Conservation (phyloP, 1,284 basidiomycete species). For the Singerocomus inundabilis region DNA sequence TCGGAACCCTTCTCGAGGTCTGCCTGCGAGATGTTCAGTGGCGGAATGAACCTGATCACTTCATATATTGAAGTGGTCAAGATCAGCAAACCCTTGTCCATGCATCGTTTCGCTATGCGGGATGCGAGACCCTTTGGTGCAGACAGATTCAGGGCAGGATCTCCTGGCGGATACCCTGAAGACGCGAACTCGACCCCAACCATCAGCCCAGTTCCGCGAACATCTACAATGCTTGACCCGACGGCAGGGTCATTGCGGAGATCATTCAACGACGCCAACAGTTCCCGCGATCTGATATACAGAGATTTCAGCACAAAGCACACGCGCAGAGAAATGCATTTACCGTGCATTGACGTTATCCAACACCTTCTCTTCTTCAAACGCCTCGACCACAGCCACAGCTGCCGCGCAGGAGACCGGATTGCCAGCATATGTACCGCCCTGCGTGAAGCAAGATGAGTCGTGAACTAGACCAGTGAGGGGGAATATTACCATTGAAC, state of each 20-base stretch:
- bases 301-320: slow-evolving; percentile 3
- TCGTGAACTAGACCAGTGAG: neutral
- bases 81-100: slow-evolving; percentile 81
- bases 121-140: slow-evolving; percentile 68
- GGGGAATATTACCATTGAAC: slow-evolving; percentile 61
- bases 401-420: slow-evolving; percentile 88
- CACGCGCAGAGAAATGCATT: slow-evolving; percentile 10
- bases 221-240: slow-evolving; percentile 62
- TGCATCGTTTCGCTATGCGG: slow-evolving; percentile 77
- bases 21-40: slow-evolving; percentile 61
- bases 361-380: slow-evolving; percentile 75
- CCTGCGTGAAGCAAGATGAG: slow-evolving; percentile 41
- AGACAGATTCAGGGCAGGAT: slow-evolving; percentile 40
- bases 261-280: slow-evolving; percentile 60
- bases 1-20: slow-evolving; percentile 59
- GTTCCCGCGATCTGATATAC: slow-evolving; percentile 63
- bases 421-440: slow-evolving; percentile 90
- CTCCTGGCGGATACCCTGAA: slow-evolving; percentile 46
- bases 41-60: slow-evolving; percentile 77
- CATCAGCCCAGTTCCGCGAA: slow-evolving; percentile 81
- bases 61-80: slow-evolving; percentile 80
- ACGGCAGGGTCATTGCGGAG: slow-evolving; percentile 55
- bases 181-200: slow-evolving; percentile 78
- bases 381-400: slow-evolving; percentile 74
- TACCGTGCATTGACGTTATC: slow-evolving; percentile 76